Percentiles rank a stretch among this genome's conserved stretches.
phyloP scores from a whole-genome alignment of 83 land plant genomes.

The Diphasiastrum complanatum region DNA sequence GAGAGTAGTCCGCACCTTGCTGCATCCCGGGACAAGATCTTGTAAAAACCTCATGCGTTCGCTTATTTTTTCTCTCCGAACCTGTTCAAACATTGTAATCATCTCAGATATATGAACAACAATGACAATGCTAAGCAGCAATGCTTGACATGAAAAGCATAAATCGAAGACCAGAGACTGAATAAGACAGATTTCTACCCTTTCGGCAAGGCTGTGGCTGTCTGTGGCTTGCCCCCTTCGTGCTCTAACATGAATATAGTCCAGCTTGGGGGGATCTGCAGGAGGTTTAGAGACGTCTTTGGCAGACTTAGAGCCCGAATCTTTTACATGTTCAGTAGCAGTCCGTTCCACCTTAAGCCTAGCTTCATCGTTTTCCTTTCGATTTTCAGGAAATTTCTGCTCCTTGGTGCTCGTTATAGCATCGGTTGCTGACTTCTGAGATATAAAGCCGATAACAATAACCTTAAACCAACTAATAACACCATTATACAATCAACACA shows the following conservation, averaged over 20 bases:
- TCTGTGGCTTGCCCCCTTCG: conserved; percentile 89
- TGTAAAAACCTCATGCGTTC: no score
- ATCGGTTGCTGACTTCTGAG: conserved; percentile 31
- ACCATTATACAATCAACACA: no score
- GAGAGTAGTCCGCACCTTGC: no score
- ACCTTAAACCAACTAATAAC: no score
- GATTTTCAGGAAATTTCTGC: conserved; percentile 25
- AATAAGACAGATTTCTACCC: no score
- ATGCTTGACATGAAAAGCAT: no score
- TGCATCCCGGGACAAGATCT: no score
- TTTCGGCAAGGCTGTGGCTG: conserved; percentile 86
- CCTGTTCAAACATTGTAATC: no score
- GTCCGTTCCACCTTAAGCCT: conserved; percentile 25
- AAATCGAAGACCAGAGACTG: no score
- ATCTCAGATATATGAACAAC: no score
- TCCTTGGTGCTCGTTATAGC: conserved; percentile 34
- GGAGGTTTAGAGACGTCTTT: conserved; percentile 43
- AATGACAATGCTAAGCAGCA: no score
- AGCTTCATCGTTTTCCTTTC: conserved; percentile 36
- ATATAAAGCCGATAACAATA: conserved; percentile 17
- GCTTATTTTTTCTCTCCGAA: no score
- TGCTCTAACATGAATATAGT: conserved; percentile 88
- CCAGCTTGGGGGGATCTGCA: conserved; percentile 55
- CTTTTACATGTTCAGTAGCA: conserved; percentile 20
- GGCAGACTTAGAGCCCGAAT: conserved; percentile 26